phyloP scores from a whole-genome alignment of 192 early-diverging fungal genomes.

The Rhizoclosmatium globosum region DNA sequence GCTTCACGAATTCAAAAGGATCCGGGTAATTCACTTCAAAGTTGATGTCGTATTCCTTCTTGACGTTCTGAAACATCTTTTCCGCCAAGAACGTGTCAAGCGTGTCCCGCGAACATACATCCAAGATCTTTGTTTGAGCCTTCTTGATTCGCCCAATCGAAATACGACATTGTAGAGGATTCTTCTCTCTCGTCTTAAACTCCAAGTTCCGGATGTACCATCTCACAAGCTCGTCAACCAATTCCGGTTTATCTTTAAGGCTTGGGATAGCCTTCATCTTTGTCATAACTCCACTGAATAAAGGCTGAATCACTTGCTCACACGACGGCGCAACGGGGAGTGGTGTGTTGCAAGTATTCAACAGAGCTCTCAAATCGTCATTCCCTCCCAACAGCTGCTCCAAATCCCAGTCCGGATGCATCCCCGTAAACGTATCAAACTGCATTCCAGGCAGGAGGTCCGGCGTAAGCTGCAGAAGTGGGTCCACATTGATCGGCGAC shows the following conservation, averaged over 20 bases:
- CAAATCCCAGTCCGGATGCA: constrained; percentile 3
- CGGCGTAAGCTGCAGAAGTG: neutral
- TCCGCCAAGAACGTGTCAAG: neutral
- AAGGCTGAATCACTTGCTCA: neutral
- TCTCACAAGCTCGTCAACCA: neutral
- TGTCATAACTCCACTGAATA: neutral
- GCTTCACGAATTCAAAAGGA: neutral
- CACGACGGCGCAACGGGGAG: neutral
- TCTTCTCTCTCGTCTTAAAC: neutral
- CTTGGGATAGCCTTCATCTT: constrained; percentile 2
- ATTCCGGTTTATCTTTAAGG: neutral
- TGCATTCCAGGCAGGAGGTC: neutral
- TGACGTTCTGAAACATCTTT: neutral
- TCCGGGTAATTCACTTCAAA: neutral
- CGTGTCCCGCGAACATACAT: neutral
- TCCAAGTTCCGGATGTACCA: neutral
- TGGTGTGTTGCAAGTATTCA: neutral
- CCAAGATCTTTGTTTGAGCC: neutral
- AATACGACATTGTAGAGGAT: neutral
- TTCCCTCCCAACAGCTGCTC: neutral
- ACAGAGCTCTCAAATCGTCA: neutral
- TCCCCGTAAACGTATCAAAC: neutral
- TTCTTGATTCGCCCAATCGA: neutral
- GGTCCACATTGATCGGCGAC: neutral
- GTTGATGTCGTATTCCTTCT: neutral